Conservation (phyloP, 2,329 filamentous ascomycete species). For the Colletotrichum echinochloae region DNA sequence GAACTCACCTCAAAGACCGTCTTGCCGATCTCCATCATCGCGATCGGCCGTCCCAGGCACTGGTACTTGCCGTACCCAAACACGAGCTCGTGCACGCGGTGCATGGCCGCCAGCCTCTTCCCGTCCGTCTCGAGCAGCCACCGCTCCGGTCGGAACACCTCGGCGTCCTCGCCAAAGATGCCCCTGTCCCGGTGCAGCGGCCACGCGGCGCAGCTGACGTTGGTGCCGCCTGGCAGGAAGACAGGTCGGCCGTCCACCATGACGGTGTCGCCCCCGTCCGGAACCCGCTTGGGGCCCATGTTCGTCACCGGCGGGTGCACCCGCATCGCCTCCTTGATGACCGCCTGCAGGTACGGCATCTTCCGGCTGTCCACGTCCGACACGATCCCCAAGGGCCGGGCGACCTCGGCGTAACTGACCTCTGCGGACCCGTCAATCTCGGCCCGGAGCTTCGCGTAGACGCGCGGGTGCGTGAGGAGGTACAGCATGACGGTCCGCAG, state of each 20-base stretch:
- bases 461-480: conserved; percentile 61
- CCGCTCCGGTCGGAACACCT: conserved; percentile 67
- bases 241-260: conserved; percentile 47
- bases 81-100: conserved; percentile 54
- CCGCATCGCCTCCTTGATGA: conserved; percentile 67
- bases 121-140: conserved; percentile 62
- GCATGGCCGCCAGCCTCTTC: conserved; percentile 50
- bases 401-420: conserved; percentile 33
- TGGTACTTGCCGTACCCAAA: conserved; percentile 59
- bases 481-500: conserved; percentile 62
- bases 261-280: conserved; percentile 46
- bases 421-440: conserved; percentile 57
- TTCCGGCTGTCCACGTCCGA: conserved; percentile 60
- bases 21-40: conserved; percentile 62
- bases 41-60: conserved; percentile 61
- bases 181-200: conserved; percentile 64
- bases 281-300: conserved; percentile 52
- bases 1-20: conserved; percentile 58
- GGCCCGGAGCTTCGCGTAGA: conserved; percentile 58
- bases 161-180: conserved; percentile 68
- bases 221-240: conserved; percentile 46
- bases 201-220: conserved; percentile 33
- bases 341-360: conserved; percentile 67
- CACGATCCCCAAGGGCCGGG: conserved; percentile 40
- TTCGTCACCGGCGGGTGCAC: conserved; percentile 61